Conservation (phyloP, 2,329 filamentous ascomycete genomes). For the Atkinsonella hypoxylon region DNA sequence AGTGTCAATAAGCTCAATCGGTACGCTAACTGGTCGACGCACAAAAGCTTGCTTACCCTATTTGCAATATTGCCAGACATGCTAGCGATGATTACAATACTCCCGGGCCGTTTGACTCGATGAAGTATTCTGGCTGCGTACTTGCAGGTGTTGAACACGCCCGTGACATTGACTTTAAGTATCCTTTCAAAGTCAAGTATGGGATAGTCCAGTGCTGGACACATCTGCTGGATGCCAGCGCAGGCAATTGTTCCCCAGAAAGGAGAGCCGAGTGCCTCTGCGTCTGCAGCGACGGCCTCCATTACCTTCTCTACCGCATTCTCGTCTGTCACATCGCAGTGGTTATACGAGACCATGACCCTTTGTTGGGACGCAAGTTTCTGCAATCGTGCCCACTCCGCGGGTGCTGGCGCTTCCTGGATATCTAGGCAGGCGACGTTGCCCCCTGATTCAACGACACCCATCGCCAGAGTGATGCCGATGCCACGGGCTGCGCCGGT, state of each 20-base stretch:
- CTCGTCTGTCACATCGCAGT: conserved; percentile 37
- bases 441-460: conserved; percentile 36
- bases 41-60: conserved; percentile 30
- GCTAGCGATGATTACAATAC: conserved; percentile 55
- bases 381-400: conserved; percentile 29
- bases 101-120: conserved; percentile 43
- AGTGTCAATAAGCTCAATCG: too few relatives aligned
- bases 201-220: conserved; percentile 60
- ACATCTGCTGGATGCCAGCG: conserved; percentile 37
- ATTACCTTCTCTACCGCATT: conserved; percentile 22
- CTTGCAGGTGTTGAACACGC: conserved; percentile 74
- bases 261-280: conserved; percentile 17
- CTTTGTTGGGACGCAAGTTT: conserved; percentile 25
- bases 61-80: conserved; percentile 61
- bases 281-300: conserved; percentile 23
- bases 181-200: conserved; percentile 66
- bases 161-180: conserved; percentile 78
- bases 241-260: conserved; percentile 31
- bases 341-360: conserved; percentile 26
- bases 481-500: conserved; percentile 40
- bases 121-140: conserved; percentile 72
- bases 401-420: conserved; percentile 21
- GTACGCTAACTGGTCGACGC: too few relatives aligned
- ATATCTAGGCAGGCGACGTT: conserved; percentile 37
- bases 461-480: conserved; percentile 35